Evolutionary conservation across 2,329 filamentous ascomycete genomes (phyloP).

Genomic region (Aspergillus aculeatinus): DNA sequence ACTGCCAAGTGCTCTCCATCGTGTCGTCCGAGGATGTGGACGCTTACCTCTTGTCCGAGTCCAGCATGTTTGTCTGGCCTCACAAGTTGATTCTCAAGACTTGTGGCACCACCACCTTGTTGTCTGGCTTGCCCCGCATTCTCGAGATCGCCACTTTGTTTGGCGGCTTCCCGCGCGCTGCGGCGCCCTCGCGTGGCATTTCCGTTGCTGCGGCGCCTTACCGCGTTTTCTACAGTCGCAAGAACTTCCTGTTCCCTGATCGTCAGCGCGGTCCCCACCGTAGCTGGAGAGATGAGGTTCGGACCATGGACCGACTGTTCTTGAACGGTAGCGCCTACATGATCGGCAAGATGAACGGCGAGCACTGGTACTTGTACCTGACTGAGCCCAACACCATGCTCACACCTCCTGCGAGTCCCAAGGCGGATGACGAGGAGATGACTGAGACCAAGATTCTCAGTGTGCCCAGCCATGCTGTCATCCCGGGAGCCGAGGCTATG

Average conservation of each 20-base stretch:
- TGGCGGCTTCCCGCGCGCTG: slow-evolving; percentile 84
- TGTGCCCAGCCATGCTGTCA: slow-evolving; percentile 45
- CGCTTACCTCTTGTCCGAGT: slow-evolving; percentile 95
- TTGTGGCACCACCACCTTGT: slow-evolving; percentile 91
- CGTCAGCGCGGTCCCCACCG: slow-evolving; percentile 91
- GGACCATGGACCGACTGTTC: slow-evolving; percentile 88
- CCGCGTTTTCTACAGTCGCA: slow-evolving; percentile 97
- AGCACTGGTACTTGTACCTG: slow-evolving; percentile 98
- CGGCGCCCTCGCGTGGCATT: slow-evolving; percentile 65
- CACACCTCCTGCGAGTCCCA: slow-evolving; percentile 78
- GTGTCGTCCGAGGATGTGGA: slow-evolving; percentile 92
- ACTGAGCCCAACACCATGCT: slow-evolving; percentile 78
- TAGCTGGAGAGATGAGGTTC: slow-evolving; percentile 96
- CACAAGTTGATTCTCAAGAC: slow-evolving; percentile 99
- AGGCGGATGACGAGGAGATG: slow-evolving; percentile 49
- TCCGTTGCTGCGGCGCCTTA: slow-evolving; percentile 81
- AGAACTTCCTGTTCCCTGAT: slow-evolving; percentile 96
- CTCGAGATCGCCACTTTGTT: slow-evolving; percentile 85
- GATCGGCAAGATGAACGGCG: slow-evolving; percentile 99
- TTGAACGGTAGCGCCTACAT: slow-evolving; percentile 93
- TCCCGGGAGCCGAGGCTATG: slow-evolving; percentile 33
- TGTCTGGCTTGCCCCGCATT: slow-evolving; percentile 84
- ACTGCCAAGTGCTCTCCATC: slow-evolving; percentile 96
- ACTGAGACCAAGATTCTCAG: slow-evolving; percentile 61
- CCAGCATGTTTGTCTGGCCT: slow-evolving; percentile 99